Base-by-base conservation (phyloP, 176 grass and related monocot genomes). In the bread wheat (Triticum aestivum) region DNA sequence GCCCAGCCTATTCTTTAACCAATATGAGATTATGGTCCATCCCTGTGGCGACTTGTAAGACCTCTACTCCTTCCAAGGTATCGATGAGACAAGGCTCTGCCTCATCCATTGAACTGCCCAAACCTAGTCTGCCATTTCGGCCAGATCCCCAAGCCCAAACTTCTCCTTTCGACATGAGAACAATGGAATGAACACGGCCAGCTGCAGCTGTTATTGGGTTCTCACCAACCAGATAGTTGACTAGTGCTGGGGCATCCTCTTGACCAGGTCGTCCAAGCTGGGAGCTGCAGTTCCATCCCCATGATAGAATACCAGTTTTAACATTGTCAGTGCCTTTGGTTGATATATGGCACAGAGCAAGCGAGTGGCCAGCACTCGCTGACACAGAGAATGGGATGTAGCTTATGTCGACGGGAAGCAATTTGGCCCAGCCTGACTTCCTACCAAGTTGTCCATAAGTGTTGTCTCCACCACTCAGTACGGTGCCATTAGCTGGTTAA, bases 91-190 rank as follows among this genome's bases (percentile, higher is more conserved):
- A 89, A n/a, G 96, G 93, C 52, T 91, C 92, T 18, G 32, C 20
- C 86, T 98, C 93, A 76, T 96, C 96, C 66, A 92, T 92, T 8
- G 96, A 91, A 82, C 92, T 95, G 37, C 96, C 93, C 66, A 95
- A 59, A 73, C 93, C 96, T 69, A 98, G 81, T 66, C 92, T 91
- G 45, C 93, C 96, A 83, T 80, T 94, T 78, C 91, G 82, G 54
- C 96, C 93, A 38, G 90, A 98, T 70, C 96, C 96, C 96, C 96
- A 98, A 8, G 82, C 67, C 88, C 93, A 98, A 79, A 94, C 82
- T 77, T 94, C 92, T 47, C 90, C 82, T 69, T 89, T 89, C 9
- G 75, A 83, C 1, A 85, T 92, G 74, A 94, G 89, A 51, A 38
- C 86, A 88, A 90, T 21, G 2, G 96, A 96, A 85, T 98, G 91